These are phyloP conservation scores for Eragrostis nindensis DNA, from an alignment of 176 grass and related monocot genomes.

Conservation along the genomic window DNA sequence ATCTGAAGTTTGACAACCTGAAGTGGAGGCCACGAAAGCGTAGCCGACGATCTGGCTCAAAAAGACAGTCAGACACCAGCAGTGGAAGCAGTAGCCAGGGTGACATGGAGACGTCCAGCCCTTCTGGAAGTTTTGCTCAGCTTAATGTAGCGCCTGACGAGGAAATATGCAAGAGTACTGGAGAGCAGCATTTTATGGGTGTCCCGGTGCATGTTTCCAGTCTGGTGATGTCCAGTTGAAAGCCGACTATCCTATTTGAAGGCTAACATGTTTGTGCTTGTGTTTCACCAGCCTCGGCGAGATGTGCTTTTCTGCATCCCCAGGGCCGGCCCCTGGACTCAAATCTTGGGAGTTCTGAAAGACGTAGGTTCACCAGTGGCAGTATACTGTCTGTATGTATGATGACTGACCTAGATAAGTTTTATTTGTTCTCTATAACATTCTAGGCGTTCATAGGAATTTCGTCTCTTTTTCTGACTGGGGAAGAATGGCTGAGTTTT, in stretches of 20 bases:
- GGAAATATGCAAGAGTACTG: conserved; percentile 69
- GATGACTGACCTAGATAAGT: conserved; percentile 39
- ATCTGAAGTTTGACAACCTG: conserved; percentile 59
- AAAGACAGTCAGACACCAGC: conserved; percentile 57
- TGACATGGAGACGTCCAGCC: conserved; percentile 41
- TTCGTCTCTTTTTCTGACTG: neutral
- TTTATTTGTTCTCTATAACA: neutral
- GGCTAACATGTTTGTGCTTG: conserved; percentile 22
- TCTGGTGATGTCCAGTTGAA: conserved; percentile 83
- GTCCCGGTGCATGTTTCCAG: conserved; percentile 47
- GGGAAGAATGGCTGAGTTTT: neutral
- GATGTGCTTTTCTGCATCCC: conserved; percentile 80
- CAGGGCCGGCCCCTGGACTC: conserved; percentile 25
- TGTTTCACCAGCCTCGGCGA: conserved; percentile 44
- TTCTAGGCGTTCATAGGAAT: conserved; percentile 18
- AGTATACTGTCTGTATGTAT: conserved; percentile 41
- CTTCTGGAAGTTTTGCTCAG: conserved; percentile 49
- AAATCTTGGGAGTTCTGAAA: conserved; percentile 25
- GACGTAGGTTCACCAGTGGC: neutral
- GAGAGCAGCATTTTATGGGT: conserved; percentile 57
- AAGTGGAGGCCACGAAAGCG: conserved; percentile 80
- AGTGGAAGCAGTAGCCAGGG: conserved; percentile 59
- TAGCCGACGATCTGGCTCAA: conserved; percentile 58
- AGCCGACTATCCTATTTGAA: neutral
- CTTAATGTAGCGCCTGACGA: conserved; percentile 57